phyloP scores from a whole-genome alignment of 495 filamentous ascomycete species.

The Penicillium waksmanii region DNA sequence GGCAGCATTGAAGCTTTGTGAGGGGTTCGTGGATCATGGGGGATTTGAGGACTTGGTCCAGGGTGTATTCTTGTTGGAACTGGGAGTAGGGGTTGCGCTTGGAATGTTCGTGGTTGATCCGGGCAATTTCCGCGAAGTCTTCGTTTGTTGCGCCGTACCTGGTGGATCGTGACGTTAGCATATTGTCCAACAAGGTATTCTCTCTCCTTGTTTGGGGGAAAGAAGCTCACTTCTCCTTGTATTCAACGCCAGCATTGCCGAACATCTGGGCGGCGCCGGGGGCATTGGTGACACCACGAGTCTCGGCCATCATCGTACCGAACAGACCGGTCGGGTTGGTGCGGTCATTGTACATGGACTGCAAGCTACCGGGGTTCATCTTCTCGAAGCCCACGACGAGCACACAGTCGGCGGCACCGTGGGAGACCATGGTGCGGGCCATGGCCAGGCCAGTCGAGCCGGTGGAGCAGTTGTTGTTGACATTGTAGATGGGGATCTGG shows the following conservation, averaged over 20 bases:
- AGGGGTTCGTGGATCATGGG: conserved; percentile 82
- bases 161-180: neutral
- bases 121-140: conserved; percentile 95
- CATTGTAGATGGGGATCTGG: conserved; percentile 92
- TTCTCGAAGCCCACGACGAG: conserved; percentile 96
- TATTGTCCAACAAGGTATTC: too few species aligned
- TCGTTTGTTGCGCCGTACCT: conserved; percentile 81
- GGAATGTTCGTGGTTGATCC: conserved; percentile 90
- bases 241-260: conserved; percentile 91
- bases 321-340: conserved; percentile 74
- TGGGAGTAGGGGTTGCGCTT: conserved; percentile 95
- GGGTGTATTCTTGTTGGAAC: conserved; percentile 88
- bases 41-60: conserved; percentile 78
- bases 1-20: conserved; percentile 79
- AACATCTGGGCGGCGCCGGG: conserved; percentile 93
- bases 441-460: conserved; percentile 86
- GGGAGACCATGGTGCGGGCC: conserved; percentile 77
- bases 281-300: conserved; percentile 75
- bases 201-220: neutral
- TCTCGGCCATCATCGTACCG: conserved; percentile 77
- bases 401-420: conserved; percentile 82
- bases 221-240: conserved; percentile 79
- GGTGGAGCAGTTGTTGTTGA: conserved; percentile 98
- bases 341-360: conserved; percentile 79
- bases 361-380: conserved; percentile 90